Evolutionary conservation across 2,329 filamentous ascomycete genomes (phyloP).

Genomic region (Malbranchea zuffiana): DNA sequence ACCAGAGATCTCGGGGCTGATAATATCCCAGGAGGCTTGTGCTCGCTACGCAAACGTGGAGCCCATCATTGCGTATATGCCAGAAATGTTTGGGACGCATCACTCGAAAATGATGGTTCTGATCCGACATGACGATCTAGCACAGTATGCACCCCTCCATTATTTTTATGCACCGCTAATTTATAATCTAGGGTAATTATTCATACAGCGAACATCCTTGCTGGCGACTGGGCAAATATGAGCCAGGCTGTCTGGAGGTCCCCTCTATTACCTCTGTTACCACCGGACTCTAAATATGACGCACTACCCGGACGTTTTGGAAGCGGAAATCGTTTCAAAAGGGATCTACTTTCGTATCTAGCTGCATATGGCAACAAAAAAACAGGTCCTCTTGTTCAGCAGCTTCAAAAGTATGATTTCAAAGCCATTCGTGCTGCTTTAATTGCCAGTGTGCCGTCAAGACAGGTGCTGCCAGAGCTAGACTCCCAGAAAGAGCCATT

Average conservation of each 20-base stretch:
- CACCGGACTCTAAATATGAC: not conserved
- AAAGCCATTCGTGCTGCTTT: slow-evolving; percentile 56
- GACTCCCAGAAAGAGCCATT: slow-evolving; percentile 40
- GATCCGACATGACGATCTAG: slow-evolving; percentile 62
- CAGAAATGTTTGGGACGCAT: slow-evolving; percentile 77
- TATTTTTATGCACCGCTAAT: not conserved
- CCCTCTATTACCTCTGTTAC: slow-evolving; percentile 50
- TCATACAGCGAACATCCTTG: slow-evolving; percentile 87
- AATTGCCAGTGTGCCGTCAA: slow-evolving; percentile 67
- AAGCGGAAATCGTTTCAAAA: slow-evolving; percentile 60
- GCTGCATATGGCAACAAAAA: slow-evolving; percentile 53
- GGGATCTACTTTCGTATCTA: slow-evolving; percentile 63
- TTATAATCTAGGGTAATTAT: slow-evolving; percentile 49
- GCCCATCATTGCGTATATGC: slow-evolving; percentile 64
- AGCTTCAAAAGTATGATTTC: slow-evolving; percentile 59
- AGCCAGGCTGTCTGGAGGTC: slow-evolving; percentile 74
- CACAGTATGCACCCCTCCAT: slow-evolving; percentile 41
- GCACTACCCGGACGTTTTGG: slow-evolving; percentile 34
- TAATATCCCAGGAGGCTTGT: slow-evolving; percentile 46
- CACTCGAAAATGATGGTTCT: slow-evolving; percentile 82
- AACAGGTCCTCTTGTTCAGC: slow-evolving; percentile 44
- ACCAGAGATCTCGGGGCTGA: not conserved
- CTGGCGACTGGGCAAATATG: slow-evolving; percentile 78
- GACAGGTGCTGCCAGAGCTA: slow-evolving; percentile 41
- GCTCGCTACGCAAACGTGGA: slow-evolving; percentile 54